Conservation (phyloP, 805 yeast species). For the Starmerella asiatica region DNA sequence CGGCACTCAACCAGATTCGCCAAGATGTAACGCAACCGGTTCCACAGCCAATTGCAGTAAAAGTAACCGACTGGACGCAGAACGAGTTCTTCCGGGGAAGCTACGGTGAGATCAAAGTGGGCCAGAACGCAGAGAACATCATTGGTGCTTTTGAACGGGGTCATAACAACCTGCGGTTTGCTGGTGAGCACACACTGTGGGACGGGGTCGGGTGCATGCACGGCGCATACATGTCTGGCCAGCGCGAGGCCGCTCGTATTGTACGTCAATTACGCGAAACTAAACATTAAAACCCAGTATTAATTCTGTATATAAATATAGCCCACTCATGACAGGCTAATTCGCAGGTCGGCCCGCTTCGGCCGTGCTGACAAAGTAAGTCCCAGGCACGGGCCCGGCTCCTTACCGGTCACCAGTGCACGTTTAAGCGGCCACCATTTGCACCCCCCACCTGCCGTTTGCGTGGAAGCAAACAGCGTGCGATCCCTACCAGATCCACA, state of each 20-base stretch:
- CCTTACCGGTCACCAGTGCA: too few species aligned
- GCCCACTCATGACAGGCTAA: too few species aligned
- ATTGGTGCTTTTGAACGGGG: constrained; percentile 51
- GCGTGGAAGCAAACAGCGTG: too few species aligned
- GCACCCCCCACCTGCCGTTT: too few species aligned
- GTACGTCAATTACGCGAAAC: too few species aligned
- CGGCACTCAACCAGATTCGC: constrained; percentile 28
- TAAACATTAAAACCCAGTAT: too few species aligned
- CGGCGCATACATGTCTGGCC: constrained; percentile 76
- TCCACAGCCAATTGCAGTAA: constrained; percentile 31
- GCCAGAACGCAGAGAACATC: constrained; percentile 54
- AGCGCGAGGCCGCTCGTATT: constrained; percentile 38
- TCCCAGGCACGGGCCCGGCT: too few species aligned
- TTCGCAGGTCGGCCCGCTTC: constrained; percentile 37
- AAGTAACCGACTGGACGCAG: constrained; percentile 52
- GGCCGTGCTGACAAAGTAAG: constrained; percentile 46
- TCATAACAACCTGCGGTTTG: constrained; percentile 52
- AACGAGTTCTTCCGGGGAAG: constrained; percentile 64
- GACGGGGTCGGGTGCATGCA: constrained; percentile 90
- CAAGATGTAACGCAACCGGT: constrained; percentile 6
- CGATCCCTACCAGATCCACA: too few species aligned
- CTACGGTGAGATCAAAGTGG: constrained; percentile 55
- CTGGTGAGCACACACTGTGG: constrained; percentile 77
- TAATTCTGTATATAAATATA: too few species aligned
- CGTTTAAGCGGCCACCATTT: too few species aligned